Evolutionary conservation across 2,329 filamentous ascomycete species (phyloP).

Genomic region (Pyrenochaeta sp.): DNA sequence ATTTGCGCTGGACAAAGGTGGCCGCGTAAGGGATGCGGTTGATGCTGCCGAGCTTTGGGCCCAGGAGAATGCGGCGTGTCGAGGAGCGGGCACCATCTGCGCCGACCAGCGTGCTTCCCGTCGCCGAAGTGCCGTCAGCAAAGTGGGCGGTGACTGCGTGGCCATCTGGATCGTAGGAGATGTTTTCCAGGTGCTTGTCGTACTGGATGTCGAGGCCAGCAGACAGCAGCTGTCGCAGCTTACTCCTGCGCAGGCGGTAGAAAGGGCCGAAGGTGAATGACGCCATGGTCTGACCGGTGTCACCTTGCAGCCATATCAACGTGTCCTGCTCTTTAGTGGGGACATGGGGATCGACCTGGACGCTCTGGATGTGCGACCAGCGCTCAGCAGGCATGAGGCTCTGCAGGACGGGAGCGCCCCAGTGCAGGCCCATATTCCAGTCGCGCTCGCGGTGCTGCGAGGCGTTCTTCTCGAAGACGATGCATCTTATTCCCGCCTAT

Average conservation of each 20-base stretch:
- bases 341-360: conserved; percentile 61
- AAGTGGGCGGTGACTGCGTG: conserved; percentile 47
- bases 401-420: conserved; percentile 64
- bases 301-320: conserved; percentile 43
- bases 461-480: conserved; percentile 65
- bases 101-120: conserved; percentile 46
- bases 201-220: conserved; percentile 43
- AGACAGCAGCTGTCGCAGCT: conserved; percentile 43
- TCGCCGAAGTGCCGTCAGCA: conserved; percentile 39
- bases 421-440: conserved; percentile 72
- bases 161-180: conserved; percentile 45
- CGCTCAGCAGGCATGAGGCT: conserved; percentile 60
- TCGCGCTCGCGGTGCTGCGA: conserved; percentile 60
- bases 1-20: conserved; percentile 56
- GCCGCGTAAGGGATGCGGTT: conserved; percentile 55
- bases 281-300: conserved; percentile 47
- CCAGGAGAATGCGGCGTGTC: conserved; percentile 40
- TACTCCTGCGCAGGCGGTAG: conserved; percentile 47
- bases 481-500: conserved; percentile 53
- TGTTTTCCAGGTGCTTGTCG: conserved; percentile 49
- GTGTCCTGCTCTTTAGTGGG: conserved; percentile 47
- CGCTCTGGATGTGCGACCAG: conserved; percentile 62
- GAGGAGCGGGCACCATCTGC: conserved; percentile 48
- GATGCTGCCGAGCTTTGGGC: conserved; percentile 35
- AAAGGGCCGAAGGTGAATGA: conserved; percentile 45